Conservation (phyloP, 108 stramenopile genomes). For the Skeletonema costatum region DNA sequence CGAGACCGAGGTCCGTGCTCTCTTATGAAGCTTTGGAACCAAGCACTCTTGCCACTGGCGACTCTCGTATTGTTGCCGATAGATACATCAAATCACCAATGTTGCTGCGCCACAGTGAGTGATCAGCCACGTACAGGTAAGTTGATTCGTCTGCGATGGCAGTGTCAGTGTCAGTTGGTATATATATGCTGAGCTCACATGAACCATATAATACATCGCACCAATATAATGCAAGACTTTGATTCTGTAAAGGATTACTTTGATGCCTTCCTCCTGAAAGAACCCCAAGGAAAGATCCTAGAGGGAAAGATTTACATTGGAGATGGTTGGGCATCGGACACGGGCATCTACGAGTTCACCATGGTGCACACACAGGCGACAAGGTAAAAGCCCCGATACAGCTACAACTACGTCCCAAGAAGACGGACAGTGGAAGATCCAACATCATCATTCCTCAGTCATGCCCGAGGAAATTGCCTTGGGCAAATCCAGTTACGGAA, state of each 20-base stretch:
- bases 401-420: constrained; percentile 38
- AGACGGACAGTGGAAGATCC: constrained; percentile 41
- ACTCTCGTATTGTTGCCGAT: constrained; percentile 51
- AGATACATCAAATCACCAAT: constrained; percentile 56
- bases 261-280: constrained; percentile 43
- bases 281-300: constrained; percentile 55
- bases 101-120: constrained; percentile 49
- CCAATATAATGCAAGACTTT: constrained; percentile 12
- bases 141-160: too few relatives aligned
- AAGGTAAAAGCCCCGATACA: constrained; percentile 48
- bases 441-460: constrained; percentile 41
- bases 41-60: constrained; percentile 66
- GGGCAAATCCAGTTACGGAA: constrained; percentile 36
- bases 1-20: constrained; percentile 57
- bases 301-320: constrained; percentile 42
- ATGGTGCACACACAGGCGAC: constrained; percentile 51
- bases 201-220: too few relatives aligned
- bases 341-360: constrained; percentile 58
- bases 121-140: constrained; percentile 40
- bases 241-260: constrained; percentile 54
- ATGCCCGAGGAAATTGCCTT: background rate
- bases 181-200: too few relatives aligned
- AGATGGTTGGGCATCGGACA: constrained; percentile 49
- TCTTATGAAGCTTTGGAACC: constrained; percentile 74
- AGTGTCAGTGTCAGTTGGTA: too few relatives aligned